Evolutionary conservation across 495 filamentous ascomycete species (phyloP).

Genomic region (Bombardia bombarda): DNA sequence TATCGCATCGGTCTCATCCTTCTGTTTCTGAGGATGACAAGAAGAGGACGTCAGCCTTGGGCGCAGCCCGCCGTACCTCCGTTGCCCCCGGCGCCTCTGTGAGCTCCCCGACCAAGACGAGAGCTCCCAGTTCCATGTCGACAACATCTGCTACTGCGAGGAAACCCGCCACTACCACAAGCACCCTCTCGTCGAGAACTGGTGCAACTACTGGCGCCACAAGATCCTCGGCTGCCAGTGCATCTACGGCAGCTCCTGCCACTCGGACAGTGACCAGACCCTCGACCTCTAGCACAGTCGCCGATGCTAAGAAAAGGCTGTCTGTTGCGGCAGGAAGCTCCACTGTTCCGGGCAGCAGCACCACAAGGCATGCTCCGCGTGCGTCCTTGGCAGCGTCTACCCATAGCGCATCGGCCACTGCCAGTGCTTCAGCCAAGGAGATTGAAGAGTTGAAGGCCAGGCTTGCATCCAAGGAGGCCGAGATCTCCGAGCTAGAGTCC

Average conservation of each 20-base stretch:
- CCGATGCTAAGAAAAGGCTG: conserved; percentile 43
- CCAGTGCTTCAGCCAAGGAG: conserved; percentile 34
- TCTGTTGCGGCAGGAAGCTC: conserved; percentile 29
- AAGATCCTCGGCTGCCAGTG: conserved; percentile 15
- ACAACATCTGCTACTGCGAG: conserved; percentile 30
- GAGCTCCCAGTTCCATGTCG: conserved; percentile 19
- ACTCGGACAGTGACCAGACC: conserved; percentile 25
- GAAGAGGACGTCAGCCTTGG: conserved; percentile 22
- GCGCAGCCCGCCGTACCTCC: conserved; percentile 34
- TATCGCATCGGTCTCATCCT: conserved; percentile 32
- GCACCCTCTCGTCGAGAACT: conserved; percentile 19
- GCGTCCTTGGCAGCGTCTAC: conserved; percentile 27
- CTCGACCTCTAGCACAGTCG: conserved; percentile 22
- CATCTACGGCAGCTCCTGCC: conserved; percentile 17
- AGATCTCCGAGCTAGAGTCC: conserved; percentile 40
- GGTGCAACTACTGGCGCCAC: conserved; percentile 20
- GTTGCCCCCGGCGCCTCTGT: conserved; percentile 19
- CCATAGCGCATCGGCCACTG: neutral
- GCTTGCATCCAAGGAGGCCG: conserved; percentile 34
- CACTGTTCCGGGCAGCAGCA: conserved; percentile 7
- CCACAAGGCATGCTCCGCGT: conserved; percentile 27
- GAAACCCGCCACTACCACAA: conserved; percentile 28
- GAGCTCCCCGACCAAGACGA: conserved; percentile 32
- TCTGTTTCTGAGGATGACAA: conserved; percentile 43
- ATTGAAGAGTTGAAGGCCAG: conserved; percentile 45